These are phyloP conservation scores for Plasmodium cynomolgi DNA, from an alignment of 169 alveolate genomes.

Conservation along the genomic window DNA sequence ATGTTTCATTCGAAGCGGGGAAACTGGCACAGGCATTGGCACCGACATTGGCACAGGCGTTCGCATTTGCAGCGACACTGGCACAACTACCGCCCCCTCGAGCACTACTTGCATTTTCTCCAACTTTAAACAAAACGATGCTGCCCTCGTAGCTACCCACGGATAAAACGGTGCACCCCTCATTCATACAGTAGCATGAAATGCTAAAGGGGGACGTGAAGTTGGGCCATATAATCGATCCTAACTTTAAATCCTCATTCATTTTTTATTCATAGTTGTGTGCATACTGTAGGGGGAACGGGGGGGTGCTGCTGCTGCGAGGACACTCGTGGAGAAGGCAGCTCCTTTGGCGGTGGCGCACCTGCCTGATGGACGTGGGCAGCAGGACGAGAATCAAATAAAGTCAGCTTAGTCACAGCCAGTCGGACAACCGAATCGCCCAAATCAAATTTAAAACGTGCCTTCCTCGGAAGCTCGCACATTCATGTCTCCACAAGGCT, in stretches of 20 bases:
- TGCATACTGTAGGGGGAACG: background rate
- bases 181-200: conserved; percentile 52
- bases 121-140: conserved; percentile 39
- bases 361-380: background rate
- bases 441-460: background rate
- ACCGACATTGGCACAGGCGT: background rate
- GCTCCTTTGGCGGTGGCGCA: background rate
- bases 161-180: conserved; percentile 18
- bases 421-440: background rate
- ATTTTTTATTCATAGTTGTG: conserved; percentile 61
- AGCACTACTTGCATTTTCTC: conserved; percentile 2
- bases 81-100: background rate
- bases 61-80: background rate
- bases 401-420: background rate
- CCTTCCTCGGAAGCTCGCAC: background rate
- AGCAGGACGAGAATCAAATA: background rate
- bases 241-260: conserved; percentile 75
- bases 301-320: background rate
- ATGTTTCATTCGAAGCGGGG: background rate
- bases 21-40: background rate
- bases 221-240: conserved; percentile 76
- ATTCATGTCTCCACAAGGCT: background rate
- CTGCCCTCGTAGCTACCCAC: conserved; percentile 66
- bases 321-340: background rate
- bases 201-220: conserved; percentile 68